These are phyloP conservation scores for Phytophthora citrophthora DNA, from an alignment of 352 stramenopile genomes.

Conservation along the genomic window DNA sequence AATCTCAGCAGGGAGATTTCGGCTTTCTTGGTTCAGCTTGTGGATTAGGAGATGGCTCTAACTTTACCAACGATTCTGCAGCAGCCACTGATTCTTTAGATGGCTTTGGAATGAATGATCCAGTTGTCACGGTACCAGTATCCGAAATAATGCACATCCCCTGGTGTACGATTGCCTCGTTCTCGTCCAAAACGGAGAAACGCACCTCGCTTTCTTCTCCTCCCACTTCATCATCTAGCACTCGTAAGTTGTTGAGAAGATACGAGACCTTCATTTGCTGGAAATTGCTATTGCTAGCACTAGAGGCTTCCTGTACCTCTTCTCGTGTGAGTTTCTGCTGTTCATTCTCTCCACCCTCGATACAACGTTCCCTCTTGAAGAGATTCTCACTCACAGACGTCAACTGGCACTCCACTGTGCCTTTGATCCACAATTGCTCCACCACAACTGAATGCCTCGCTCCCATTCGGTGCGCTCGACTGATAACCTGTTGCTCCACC, in stretches of 20 bases:
- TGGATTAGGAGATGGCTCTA: background rate
- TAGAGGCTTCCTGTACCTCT: slow-evolving; percentile 25
- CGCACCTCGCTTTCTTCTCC: slow-evolving; percentile 43
- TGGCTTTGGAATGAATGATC: slow-evolving; percentile 5
- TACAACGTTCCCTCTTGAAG: slow-evolving; percentile 7
- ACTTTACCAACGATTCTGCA: background rate
- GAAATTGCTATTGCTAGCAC: slow-evolving; percentile 36
- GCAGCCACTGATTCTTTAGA: background rate
- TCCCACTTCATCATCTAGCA: slow-evolving; percentile 33
- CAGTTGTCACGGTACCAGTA: slow-evolving; percentile 19
- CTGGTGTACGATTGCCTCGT: slow-evolving; percentile 31
- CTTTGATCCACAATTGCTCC: slow-evolving; percentile 89
- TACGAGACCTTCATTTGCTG: slow-evolving; percentile 43
- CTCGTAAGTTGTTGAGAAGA: slow-evolving; percentile 43
- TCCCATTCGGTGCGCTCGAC: slow-evolving; percentile 95
- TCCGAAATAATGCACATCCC: slow-evolving; percentile 36
- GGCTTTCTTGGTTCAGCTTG: slow-evolving; percentile 1
- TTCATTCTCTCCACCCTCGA: slow-evolving; percentile 1
- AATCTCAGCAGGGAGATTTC: slow-evolving; percentile 16
- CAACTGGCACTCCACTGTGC: slow-evolving; percentile 77
- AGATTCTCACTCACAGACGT: slow-evolving; percentile 21
- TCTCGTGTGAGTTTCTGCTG: slow-evolving; percentile 22
- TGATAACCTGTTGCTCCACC: slow-evolving; percentile 95
- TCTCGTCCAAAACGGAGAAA: slow-evolving; percentile 40
- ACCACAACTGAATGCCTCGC: slow-evolving; percentile 90